phyloP scores from a whole-genome alignment of 2,329 filamentous ascomycete genomes.

The Meredithiella fracta region DNA sequence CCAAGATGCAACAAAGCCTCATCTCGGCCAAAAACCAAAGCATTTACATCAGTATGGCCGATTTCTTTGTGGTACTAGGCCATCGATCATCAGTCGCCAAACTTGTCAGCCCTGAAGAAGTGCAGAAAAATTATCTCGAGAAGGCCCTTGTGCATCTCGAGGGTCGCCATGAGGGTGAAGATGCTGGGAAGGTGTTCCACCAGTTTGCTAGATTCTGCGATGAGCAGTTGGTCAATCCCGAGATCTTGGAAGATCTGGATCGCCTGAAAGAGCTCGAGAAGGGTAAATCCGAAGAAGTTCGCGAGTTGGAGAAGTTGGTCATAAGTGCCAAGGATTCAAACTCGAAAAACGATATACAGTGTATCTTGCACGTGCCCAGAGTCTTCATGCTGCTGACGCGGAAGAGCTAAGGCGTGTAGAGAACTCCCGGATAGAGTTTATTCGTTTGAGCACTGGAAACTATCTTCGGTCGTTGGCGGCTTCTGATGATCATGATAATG shows the following conservation, averaged over 20 bases:
- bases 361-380: constrained; percentile 55
- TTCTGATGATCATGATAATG: constrained; percentile 77
- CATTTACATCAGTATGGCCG: constrained; percentile 55
- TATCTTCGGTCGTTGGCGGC: constrained; percentile 73
- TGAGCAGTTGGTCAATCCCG: constrained; percentile 74
- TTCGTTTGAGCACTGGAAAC: constrained; percentile 82
- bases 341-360: constrained; percentile 38
- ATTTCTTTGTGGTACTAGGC: constrained; percentile 73
- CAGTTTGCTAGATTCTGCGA: constrained; percentile 94
- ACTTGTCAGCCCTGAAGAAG: constrained; percentile 77
- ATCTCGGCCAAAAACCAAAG: constrained; percentile 52
- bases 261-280: constrained; percentile 52
- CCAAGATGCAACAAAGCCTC: not conserved
- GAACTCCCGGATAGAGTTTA: constrained; percentile 60
- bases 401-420: constrained; percentile 68
- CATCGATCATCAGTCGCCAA: constrained; percentile 79
- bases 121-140: constrained; percentile 71
- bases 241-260: constrained; percentile 67
- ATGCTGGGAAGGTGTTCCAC: constrained; percentile 79
- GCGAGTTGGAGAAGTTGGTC: constrained; percentile 42
- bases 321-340: constrained; percentile 35
- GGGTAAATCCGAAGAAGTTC: constrained; percentile 54
- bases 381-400: constrained; percentile 81
- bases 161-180: constrained; percentile 46
- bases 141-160: constrained; percentile 71